Conservation (phyloP, 148 eudicot species). For the Pharnaceum exiguum region DNA sequence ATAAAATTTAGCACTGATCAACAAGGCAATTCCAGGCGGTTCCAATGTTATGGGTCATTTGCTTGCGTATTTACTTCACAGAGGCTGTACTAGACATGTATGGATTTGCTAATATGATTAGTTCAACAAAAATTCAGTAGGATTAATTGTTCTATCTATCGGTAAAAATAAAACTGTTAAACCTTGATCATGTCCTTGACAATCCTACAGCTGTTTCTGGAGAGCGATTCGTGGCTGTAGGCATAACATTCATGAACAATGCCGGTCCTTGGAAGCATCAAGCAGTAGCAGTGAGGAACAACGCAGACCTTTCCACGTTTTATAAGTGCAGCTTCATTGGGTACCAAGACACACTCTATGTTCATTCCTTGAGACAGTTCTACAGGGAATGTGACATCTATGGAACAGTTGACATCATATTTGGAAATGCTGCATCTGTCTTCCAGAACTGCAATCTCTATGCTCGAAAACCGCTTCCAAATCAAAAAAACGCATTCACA, state of each 20-base stretch:
- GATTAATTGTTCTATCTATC: too few relatives aligned
- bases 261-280: slow-evolving; percentile 12
- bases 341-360: slow-evolving; percentile 25
- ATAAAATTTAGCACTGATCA: too few relatives aligned
- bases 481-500: slow-evolving; percentile 16
- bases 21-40: too few relatives aligned
- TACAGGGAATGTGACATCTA: slow-evolving; percentile 32
- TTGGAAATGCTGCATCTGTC: slow-evolving; percentile 32
- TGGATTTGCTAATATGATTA: too few relatives aligned
- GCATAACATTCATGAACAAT: slow-evolving; percentile 13
- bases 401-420: slow-evolving; percentile 41
- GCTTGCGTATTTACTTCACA: too few relatives aligned
- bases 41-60: too few relatives aligned
- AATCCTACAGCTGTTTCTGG: slow-evolving; percentile 10
- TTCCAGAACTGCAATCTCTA: slow-evolving; percentile 29
- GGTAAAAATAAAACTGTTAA: too few relatives aligned
- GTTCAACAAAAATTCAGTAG: too few relatives aligned
- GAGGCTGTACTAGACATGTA: too few relatives aligned
- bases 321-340: slow-evolving; percentile 32
- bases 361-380: slow-evolving; percentile 24
- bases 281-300: slow-evolving; percentile 14
- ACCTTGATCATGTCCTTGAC: too few relatives aligned
- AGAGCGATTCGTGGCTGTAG: slow-evolving; percentile 10
- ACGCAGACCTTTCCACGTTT: slow-evolving; percentile 30
- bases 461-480: slow-evolving; percentile 11